phyloP scores from a whole-genome alignment of 495 filamentous ascomycete species.

The Neurospora pannonica region DNA sequence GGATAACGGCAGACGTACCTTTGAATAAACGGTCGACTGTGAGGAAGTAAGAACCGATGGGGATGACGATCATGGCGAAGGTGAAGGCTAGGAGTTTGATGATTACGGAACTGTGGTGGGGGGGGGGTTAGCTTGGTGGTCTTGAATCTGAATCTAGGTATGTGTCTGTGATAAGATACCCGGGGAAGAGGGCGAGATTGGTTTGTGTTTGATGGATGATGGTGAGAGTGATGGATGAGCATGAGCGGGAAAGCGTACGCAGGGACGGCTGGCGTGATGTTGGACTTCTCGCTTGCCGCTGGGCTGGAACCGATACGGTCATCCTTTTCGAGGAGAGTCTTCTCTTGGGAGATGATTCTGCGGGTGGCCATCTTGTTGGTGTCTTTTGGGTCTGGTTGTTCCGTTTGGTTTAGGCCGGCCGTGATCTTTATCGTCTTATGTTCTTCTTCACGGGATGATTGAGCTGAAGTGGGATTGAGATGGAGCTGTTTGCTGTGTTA shows the following conservation, averaged over 20 bases:
- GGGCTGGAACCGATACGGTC: slow-evolving; percentile 32
- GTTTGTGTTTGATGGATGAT: not conserved
- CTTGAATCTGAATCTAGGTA: too few species aligned
- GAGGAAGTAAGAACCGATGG: slow-evolving; percentile 80
- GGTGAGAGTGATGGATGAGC: not conserved
- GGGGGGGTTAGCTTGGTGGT: slow-evolving; percentile 7
- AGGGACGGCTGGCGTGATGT: slow-evolving; percentile 60
- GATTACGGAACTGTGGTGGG: slow-evolving; percentile 61
- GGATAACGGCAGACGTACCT: slow-evolving; percentile 39
- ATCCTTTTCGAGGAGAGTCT: slow-evolving; percentile 44
- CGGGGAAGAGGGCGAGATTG: too few species aligned
- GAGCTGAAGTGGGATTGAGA: not conserved
- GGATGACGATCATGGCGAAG: slow-evolving; percentile 76
- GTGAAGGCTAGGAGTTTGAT: slow-evolving; percentile 84
- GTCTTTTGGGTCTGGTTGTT: not conserved
- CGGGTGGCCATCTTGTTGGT: slow-evolving; percentile 46
- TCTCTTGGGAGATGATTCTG: slow-evolving; percentile 46
- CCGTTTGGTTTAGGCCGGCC: not conserved
- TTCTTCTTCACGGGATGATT: not conserved
- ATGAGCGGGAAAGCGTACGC: slow-evolving; percentile 41
- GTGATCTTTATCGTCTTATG: not conserved
- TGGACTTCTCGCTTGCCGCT: slow-evolving; percentile 31
- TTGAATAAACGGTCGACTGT: slow-evolving; percentile 66
- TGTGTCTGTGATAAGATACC: too few species aligned
- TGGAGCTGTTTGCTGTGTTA: not conserved